Base-by-base conservation (phyloP, 2,329 filamentous ascomycete species). In the Apiospora sp. region DNA sequence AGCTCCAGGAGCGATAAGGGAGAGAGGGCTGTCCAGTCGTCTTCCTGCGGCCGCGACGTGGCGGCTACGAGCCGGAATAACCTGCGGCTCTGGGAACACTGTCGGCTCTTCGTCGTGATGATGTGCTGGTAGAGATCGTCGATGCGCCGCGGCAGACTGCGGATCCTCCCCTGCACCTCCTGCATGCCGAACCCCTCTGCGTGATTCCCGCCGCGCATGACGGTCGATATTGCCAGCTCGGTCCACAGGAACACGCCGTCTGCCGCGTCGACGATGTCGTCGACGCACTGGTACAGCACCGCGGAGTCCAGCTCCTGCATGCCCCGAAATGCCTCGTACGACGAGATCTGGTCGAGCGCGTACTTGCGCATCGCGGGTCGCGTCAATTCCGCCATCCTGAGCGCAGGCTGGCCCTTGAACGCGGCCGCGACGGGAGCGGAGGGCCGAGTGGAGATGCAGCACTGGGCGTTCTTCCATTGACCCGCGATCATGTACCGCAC, bases 301-400 rank as follows among this genome's bases (percentile, higher is more conserved):
- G 19, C 13, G 30, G 34, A n/a, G 19, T 64, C 34, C 14, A 19
- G 54, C 4, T 19, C 30, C 19, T 30, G 16, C 34, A 54, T 24
- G 2, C 13, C 68, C 12, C 30, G n/a, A 12, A 69, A 54, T 0
- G 27, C 13, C 1, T 41, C 46, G 48, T 49, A n/a, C 12, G 30
- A 48, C 13, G 68, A 13, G 19, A 69, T n/a, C 12, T 61, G 3
- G 49, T 49, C 37, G 73, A 75, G 5, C 67, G 70, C 10, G 71
- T 75, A 54, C 51, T 71, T 0, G 61, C 71, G 13, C 73, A 76
- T 70, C 3, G 43, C 68, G 2, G 46, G 27, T 1, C 34, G 7
- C n/a, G 68, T 70, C 34, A 70, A 22, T 4, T 64, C 58, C 34
- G 58, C 4, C 58, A 64, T 64, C 22, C 13, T 34, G 19, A 64